Evolutionary conservation across 495 filamentous ascomycete species (phyloP), one percentile per base, ranked within the genome.

Genomic region (Copromyces sp.): DNA sequence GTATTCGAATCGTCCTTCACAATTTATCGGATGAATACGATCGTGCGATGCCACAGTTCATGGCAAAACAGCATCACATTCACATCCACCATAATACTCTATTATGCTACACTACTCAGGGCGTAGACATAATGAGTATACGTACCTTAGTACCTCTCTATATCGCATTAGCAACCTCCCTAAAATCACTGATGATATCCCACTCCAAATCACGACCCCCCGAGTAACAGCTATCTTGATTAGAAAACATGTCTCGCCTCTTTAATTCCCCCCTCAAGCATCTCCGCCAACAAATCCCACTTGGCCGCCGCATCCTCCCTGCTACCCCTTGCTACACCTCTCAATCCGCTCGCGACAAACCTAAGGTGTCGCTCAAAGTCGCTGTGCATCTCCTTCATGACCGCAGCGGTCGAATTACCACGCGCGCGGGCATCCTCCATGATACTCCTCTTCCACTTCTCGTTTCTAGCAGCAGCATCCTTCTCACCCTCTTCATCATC

Each of bases 251-350:
- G 39, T 32, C 70, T 68, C 37, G 70, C 75, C 39, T 78, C 78
- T 47, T 73, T 71, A 69, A 87, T 79, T 3, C 86, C 86, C 68
- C 79, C 80, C 79, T 89, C 87, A 40, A 90, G 75, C 80, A 87
- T 88, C 78, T 90, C 87, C 11, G 86, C 88, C 74, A 90, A 72
- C 24, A 84, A 80, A 77, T 89, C 88, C 85, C 88, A 88, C 75
- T 87, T 87, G 37, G 79, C 81, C 45, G 84, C 78, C 24, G 82
- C 81, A 32, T 79, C 76, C 20, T 87, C 86, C 29, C 85, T 82
- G 24, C 87, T 87, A 38, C 87, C 88, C 76, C 88, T 82, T n/a
- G 87, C 86, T 59, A 89, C 87, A 1, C 88, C 87, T 42, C 84
- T 83, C 42, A 90, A 74, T 0, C 86, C 88, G 12, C 81, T 83